Evolutionary conservation across 257 asterid species (phyloP), one percentile per base, ranked within the genome.

Genomic region (Datura wrightii): DNA sequence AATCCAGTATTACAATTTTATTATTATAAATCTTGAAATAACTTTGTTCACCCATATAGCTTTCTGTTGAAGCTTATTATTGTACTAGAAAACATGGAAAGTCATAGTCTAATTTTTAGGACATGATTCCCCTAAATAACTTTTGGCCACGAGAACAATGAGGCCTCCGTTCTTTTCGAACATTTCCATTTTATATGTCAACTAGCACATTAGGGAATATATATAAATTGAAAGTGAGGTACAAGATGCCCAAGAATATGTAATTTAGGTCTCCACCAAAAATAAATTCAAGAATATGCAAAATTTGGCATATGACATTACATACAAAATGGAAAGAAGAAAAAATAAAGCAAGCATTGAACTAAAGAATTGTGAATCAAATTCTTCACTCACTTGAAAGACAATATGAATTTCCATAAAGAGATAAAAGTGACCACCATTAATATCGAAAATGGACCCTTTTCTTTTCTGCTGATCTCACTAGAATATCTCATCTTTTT

Each of bases 351-450:
- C 14, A 69, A 69, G 14, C 8, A 63, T 69, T 69, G 48, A 18
- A 46, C 15, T 69, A 69, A 39, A 69, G 54, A 69, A 69, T 16
- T 16, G 34, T 41, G 54, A 69, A 69, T 69, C 79, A 69, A 69
- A 69, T 69, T 69, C 79, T 69, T 69, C 79, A 69, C 53, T 41
- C 16, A 41, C 50, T 69, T 69, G 16, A 69, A 69, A 69, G 53
- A 18, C 53, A 8, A 16, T 41, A 69, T 16, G 79, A 69, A 16
- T 69, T 69, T 41, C 34, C 79, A 41, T 54, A 69, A 15, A 69
- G 52, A 15, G 39, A 15, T 10, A 37, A 36, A 67, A 3, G 36
- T 41, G 79, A 42, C 54, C 52, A 69, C 36, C 79, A 69, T 59
- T n/a, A 39, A 39, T 39, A 37, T 39, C 41, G 41, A 6, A 69